Evolutionary conservation across 805 yeast genomes (phyloP), one percentile per base, ranked within the genome.

Genomic region (Pichia cabralensis): DNA sequence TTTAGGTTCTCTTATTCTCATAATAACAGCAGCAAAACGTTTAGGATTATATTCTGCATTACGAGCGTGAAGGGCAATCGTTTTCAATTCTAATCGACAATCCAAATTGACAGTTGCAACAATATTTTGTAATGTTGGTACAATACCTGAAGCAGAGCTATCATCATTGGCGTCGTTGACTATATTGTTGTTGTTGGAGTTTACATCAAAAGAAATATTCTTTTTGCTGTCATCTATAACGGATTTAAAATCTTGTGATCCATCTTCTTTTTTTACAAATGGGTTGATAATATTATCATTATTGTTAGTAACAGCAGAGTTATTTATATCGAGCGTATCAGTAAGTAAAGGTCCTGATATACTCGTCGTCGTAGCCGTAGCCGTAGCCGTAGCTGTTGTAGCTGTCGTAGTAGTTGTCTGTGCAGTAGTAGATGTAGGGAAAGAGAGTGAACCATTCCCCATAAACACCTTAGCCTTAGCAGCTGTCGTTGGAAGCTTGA

Each of bases 1-100:
- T 60, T 92, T 92, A 13, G 98, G 98, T 58, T 92, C 98, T 61
- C 98, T 76, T 49, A 92, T 92, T 70, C 98, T 83, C 98, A 92
- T 92, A 49, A 92, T 92, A 32, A 92, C 98, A 39, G 98, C 98
- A 11, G 98, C 98, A 66, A 92, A 92, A 67, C 98, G 94, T 53
- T 82, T 85, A 33, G 98, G 98, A 52, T 92, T 92, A 63, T 92
- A 92, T 59, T 92, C 98, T 23, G 98, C 98, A 61, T 92, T 92
- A 72, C 98, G 85, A 3, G 97, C 97, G 61, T 92, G 98, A 42
- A 92, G 67, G 1, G 98, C 98, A 55, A 92, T 94, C 14, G 98
- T 92, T 55, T 92, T 92, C 58, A 92, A 72, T 60, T 92, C 98
- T 48, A 92, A 66, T 43, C 97, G 78, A 60, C 98, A 92, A 46